Evolutionary conservation across 345 rosid species (phyloP), one percentile per base, ranked within the genome.

Genomic region (Atalantia buxifolia): DNA sequence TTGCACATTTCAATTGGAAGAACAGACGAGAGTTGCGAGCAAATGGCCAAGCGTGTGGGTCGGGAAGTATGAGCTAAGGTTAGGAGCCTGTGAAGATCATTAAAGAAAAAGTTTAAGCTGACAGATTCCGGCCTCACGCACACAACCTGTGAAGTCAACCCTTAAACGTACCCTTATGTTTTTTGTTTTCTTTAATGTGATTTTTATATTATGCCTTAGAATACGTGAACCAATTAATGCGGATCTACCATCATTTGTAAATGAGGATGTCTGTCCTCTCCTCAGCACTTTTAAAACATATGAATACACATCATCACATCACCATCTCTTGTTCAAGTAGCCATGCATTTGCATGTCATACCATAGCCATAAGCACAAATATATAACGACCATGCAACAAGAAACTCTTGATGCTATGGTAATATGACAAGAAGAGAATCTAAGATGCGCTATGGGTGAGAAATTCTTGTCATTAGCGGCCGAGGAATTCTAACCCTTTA

Each of bases 131-230:
- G 61, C 83, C 78, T 69, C 80, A 22, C 76, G 59, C 57, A 30
- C 24, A 72, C 83, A 65, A 76, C 67, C 86, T 84, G 84, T 79
- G 73, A 83, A 88, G 91, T 84, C 91, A 86, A 88, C 84, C 80
- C 73, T 67, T 38, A 25, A 66, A 73, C 25, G 59, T 30, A 59
- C 72, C 75, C 31, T 24, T 24, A 2, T 16, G 56, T n/a, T 1
- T n/a, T 57, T 12, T 21, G 5, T 9, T 28, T 25, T 27, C 22
- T 14, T 40, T 67, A 38, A 9, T 76, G 28, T 42, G 13, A 55
- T 22, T 67, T 45, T 53, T 53, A 18, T 16, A 53, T 53, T 18
- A 5, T 53, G 22, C 57, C 77, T 85, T 79, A 85, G 81, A 81
- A 67, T 83, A 81, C 86, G 85, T 85, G 88, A 76, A 66, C 84